These are phyloP conservation scores for Cystobasidiopsis lactophilus DNA, from an alignment of 768 basidiomycete genomes.

Conservation along the genomic window DNA sequence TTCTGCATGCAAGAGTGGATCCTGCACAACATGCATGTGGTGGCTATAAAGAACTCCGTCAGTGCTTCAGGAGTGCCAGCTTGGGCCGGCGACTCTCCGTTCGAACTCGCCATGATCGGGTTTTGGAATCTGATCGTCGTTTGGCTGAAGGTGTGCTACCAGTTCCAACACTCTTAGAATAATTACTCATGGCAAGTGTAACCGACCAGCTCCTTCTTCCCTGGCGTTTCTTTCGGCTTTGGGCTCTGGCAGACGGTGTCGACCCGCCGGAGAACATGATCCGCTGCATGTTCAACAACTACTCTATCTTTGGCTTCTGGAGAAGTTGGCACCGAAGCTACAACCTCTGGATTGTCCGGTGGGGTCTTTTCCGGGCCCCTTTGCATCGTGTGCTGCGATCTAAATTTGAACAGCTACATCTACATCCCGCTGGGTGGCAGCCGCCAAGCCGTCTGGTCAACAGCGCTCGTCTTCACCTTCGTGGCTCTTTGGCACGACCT, in stretches of 20 bases:
- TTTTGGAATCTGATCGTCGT: constrained; percentile 93
- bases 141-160: constrained; percentile 66
- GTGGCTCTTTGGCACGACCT: constrained; percentile 96
- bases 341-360: constrained; percentile 87
- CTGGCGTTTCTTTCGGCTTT: constrained; percentile 91
- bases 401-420: constrained; percentile 43
- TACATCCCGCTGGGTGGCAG: constrained; percentile 78
- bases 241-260: constrained; percentile 68
- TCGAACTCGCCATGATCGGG: constrained; percentile 72
- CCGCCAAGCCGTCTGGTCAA: constrained; percentile 37
- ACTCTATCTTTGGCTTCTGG: constrained; percentile 84
- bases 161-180: too few species aligned
- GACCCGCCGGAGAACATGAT: constrained; percentile 98
- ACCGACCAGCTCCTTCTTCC: constrained; percentile 64
- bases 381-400: background rate
- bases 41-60: constrained; percentile 63
- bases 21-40: constrained; percentile 85
- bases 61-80: constrained; percentile 6
- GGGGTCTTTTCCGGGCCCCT: constrained; percentile 9
- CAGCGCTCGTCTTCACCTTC: constrained; percentile 69
- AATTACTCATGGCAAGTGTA: background rate
- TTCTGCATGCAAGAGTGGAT: constrained; percentile 73
- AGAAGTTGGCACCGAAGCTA: constrained; percentile 88
- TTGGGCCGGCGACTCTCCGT: constrained; percentile 55
- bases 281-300: constrained; percentile 94